phyloP scores from a whole-genome alignment of 352 stramenopile genomes.

The Phytophthora agathidicida region DNA sequence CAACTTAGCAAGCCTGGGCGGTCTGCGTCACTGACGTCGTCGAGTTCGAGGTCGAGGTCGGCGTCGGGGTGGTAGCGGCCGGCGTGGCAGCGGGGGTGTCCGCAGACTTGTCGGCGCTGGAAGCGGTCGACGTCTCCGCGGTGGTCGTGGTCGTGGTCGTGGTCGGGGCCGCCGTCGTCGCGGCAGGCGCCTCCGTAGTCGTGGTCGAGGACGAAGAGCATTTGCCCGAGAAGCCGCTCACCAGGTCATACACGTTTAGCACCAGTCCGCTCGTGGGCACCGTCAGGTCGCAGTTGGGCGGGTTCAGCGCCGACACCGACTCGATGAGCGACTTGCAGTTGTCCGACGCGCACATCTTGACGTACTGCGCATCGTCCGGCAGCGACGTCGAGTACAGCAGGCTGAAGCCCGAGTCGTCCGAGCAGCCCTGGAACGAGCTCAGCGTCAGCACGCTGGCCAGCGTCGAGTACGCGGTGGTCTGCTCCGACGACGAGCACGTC shows the following conservation, averaged over 20 bases:
- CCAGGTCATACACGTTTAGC: slow-evolving; percentile 33
- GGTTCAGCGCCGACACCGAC: slow-evolving; percentile 23
- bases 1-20: slow-evolving; percentile 21
- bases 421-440: slow-evolving; percentile 29
- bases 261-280: slow-evolving; percentile 37
- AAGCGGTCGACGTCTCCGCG: slow-evolving; percentile 3
- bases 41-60: slow-evolving; percentile 25
- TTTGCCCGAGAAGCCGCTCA: slow-evolving; percentile 25
- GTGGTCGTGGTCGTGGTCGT: background rate
- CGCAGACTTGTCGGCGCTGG: background rate
- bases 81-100: slow-evolving; percentile 14
- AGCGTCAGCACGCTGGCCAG: slow-evolving; percentile 26
- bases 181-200: slow-evolving; percentile 2
- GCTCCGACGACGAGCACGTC: slow-evolving; percentile 24
- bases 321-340: slow-evolving; percentile 32
- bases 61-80: slow-evolving; percentile 12
- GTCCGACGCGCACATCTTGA: slow-evolving; percentile 34
- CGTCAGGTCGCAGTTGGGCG: slow-evolving; percentile 40
- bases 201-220: slow-evolving; percentile 17
- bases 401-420: slow-evolving; percentile 31
- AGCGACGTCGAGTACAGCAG: slow-evolving; percentile 38
- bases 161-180: slow-evolving; percentile 9
- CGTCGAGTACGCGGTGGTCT: slow-evolving; percentile 23
- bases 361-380: slow-evolving; percentile 30
- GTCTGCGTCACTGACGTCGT: slow-evolving; percentile 13